Evolutionary conservation across 768 basidiomycete species (phyloP), one percentile per base, ranked within the genome.

Genomic region (Hebeloma cylindrosporum): DNA sequence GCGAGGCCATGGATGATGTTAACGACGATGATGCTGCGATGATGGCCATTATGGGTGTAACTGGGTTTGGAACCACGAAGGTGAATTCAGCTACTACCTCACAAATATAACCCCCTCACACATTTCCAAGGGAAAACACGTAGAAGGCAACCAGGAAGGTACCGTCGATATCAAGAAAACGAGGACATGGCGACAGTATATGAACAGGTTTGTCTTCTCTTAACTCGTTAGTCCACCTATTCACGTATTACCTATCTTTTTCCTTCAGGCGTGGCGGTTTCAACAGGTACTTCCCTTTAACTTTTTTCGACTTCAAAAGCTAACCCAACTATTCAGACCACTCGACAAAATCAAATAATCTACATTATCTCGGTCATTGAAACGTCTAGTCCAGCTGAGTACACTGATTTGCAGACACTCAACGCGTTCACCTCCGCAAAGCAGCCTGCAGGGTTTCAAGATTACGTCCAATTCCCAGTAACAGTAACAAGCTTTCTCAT

Each of bases 111-210:
- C 22, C 38, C n/a, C 10, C 22, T 51, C 26, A 38, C 11, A 1
- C 11, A 16, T 36, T 29, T 14, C 29, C 4, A 56, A 92, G 91
- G 86, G 85, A 31, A 88, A 88, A 59, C 78, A 74, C 35, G 88
- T 93, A 26, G 71, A 77, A 27, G 89, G 92, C 17, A 93, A 95
- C 48, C 86, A 94, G 66, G 85, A 87, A 50, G 87, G 85, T 32
- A 57, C 48, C 27, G 76, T 72, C 26, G 65, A 79, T 42, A 65
- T 86, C 54, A 93, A 88, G 75, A 93, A 91, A 69, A 79, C 79
- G 45, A 74, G 92, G 48, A 94, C 91, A 18, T 95, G 93, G 94
- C 76, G 93, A 52, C 95, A 98, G 66, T 99, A 99, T 65, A 99
- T 99, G 95, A 97, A 97, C 64, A 79, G 93, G 82, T 83, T 56